Conservation (phyloP, 2,329 filamentous ascomycete species). For the Hymenoscyphus albidus region DNA sequence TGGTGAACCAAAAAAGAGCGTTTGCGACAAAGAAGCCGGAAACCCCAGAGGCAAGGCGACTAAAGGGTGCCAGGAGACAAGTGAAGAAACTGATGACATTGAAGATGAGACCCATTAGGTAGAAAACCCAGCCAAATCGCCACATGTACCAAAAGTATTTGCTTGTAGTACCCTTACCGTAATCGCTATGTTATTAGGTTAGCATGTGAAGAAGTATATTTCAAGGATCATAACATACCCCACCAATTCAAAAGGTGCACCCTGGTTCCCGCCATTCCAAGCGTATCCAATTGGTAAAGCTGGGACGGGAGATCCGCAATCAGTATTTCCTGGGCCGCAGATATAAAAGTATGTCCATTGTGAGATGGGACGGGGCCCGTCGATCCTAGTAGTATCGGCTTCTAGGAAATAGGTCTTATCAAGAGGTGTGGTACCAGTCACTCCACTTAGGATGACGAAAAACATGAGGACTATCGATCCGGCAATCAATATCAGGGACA, state of each 20-base stretch:
- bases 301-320: constrained; percentile 61
- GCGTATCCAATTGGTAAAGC: constrained; percentile 71
- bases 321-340: constrained; percentile 60
- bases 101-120: constrained; percentile 81
- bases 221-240: constrained; percentile 39
- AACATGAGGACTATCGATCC: constrained; percentile 61
- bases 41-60: constrained; percentile 65
- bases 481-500: constrained; percentile 59
- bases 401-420: constrained; percentile 81
- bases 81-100: constrained; percentile 62
- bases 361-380: constrained; percentile 59
- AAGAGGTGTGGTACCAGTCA: constrained; percentile 52
- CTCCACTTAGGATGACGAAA: constrained; percentile 61
- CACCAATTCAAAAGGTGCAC: constrained; percentile 52
- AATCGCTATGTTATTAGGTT: constrained; percentile 39
- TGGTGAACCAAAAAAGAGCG: constrained; percentile 65
- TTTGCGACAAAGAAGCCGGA: constrained; percentile 54
- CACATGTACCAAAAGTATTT: constrained; percentile 74
- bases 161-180: constrained; percentile 53
- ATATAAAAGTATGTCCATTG: constrained; percentile 93
- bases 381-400: constrained; percentile 70
- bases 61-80: constrained; percentile 66
- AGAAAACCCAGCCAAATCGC: constrained; percentile 90
- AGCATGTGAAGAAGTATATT: not conserved
- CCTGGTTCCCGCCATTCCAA: constrained; percentile 52